These are phyloP conservation scores for Paspalum vaginatum DNA, from an alignment of 176 grass and related monocot species.

Conservation along the genomic window DNA sequence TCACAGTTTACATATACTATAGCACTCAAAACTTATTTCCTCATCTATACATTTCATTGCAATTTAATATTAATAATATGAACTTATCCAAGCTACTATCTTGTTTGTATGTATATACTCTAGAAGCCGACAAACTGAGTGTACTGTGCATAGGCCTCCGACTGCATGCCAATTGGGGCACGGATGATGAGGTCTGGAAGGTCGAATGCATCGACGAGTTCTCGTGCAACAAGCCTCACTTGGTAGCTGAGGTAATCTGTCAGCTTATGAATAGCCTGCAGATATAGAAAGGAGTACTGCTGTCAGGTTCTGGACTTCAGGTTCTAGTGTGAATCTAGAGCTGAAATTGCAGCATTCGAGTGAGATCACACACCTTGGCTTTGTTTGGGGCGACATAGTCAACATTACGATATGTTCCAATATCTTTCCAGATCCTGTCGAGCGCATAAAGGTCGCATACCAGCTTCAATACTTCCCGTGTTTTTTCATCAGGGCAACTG, in stretches of 20 bases:
- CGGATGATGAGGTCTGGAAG: conserved; percentile 81
- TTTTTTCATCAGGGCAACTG: conserved; percentile 88
- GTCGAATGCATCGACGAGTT: conserved; percentile 86
- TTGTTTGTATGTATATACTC: background rate
- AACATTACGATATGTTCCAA: conserved; percentile 89
- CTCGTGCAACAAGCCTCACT: conserved; percentile 74
- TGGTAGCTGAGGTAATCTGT: conserved; percentile 94
- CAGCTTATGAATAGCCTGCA: conserved; percentile 93
- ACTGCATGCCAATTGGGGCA: conserved; percentile 87
- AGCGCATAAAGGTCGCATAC: conserved; percentile 95
- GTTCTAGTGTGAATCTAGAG: conserved; percentile 1
- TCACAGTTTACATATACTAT: conserved; percentile 35
- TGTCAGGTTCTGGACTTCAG: conserved; percentile 13
- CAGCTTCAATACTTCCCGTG: conserved; percentile 68
- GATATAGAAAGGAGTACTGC: background rate
- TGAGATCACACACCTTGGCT: conserved; percentile 71
- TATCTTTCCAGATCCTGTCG: conserved; percentile 95
- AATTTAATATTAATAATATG: background rate
- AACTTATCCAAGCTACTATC: conserved; percentile 12
- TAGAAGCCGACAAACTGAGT: conserved; percentile 84
- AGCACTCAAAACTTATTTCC: background rate
- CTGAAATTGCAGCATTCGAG: background rate
- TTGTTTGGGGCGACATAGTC: conserved; percentile 97
- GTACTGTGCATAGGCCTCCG: conserved; percentile 83
- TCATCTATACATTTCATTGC: conserved; percentile 18